phyloP scores from a whole-genome alignment of 129 eudicot genomes.

The Rutidosis leptorrhynchoides region DNA sequence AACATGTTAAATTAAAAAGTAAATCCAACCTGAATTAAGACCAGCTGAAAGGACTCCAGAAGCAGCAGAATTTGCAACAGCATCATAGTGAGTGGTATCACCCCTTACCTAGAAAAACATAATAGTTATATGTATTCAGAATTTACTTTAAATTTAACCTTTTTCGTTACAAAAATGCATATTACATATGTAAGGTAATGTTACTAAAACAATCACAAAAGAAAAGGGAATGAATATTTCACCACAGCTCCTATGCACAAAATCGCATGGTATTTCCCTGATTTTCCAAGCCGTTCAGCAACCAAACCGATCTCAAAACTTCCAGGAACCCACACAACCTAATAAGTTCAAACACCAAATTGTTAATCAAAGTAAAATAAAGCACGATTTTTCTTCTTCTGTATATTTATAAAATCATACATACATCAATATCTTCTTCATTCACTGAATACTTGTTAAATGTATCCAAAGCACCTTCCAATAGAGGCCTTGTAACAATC shows the following conservation, averaged over 20 bases:
- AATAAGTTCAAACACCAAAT: constrained; percentile 7
- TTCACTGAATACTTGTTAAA: constrained; percentile 68
- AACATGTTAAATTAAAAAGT: constrained; percentile 6
- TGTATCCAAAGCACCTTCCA: constrained; percentile 94
- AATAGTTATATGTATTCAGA: background rate
- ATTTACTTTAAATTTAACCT: no score
- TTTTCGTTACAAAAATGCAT: background rate
- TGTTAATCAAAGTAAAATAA: background rate
- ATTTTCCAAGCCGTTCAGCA: constrained; percentile 87
- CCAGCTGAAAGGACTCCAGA: constrained; percentile 93
- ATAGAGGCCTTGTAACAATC: constrained; percentile 72
- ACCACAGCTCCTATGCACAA: constrained; percentile 99
- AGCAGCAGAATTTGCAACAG: constrained; percentile 86
- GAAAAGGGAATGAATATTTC: constrained; percentile 2
- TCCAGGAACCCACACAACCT: constrained; percentile 99
- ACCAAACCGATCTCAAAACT: constrained; percentile 78
- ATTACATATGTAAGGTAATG: background rate
- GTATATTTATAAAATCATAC: constrained; percentile 19
- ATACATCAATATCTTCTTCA: constrained; percentile 88
- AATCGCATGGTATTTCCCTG: constrained; percentile 71
- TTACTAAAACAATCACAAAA: background rate
- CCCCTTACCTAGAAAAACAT: constrained; percentile 51
- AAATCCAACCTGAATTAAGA: constrained; percentile 65
- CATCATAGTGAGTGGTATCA: constrained; percentile 88
- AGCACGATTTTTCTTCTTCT: background rate